A percentile compares a stretch with the other conserved stretches of the same genome.
These are phyloP conservation scores for Backusella luteola DNA, from an alignment of 192 early-diverging fungal genomes.

Conservation along the genomic window DNA sequence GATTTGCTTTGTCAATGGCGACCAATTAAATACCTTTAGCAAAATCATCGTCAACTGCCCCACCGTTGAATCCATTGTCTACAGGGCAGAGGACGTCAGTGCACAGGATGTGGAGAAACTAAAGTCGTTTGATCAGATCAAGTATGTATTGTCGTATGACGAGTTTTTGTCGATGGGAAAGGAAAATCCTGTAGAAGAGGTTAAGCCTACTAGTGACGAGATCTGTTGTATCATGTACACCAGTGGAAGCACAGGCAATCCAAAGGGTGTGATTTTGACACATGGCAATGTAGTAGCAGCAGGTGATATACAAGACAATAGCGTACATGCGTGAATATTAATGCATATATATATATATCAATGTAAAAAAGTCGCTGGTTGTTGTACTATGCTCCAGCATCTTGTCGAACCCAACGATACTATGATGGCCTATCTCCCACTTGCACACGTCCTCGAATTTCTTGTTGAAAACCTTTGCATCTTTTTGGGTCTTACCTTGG, in stretches of 20 bases:
- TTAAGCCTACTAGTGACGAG: slow-evolving; percentile 68
- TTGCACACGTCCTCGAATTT: slow-evolving; percentile 73
- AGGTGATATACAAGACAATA: slow-evolving; percentile 34
- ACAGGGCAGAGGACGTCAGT: slow-evolving; percentile 61
- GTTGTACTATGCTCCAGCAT: slow-evolving; percentile 48
- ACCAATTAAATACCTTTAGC: slow-evolving; percentile 61
- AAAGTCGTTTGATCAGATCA: slow-evolving; percentile 42
- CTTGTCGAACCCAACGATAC: slow-evolving; percentile 53
- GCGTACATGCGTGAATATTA: background rate
- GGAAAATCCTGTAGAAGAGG: slow-evolving; percentile 56
- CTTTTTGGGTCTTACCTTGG: slow-evolving; percentile 45
- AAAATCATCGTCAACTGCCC: slow-evolving; percentile 58
- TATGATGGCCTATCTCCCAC: slow-evolving; percentile 79
- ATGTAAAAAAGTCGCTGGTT: slow-evolving; percentile 51
- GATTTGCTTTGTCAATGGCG: slow-evolving; percentile 70
- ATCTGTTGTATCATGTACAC: slow-evolving; percentile 87
- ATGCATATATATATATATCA: slow-evolving; percentile 9
- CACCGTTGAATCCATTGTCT: slow-evolving; percentile 62
- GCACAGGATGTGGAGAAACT: slow-evolving; percentile 47
- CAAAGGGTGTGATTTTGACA: slow-evolving; percentile 87
- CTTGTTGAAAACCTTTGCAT: slow-evolving; percentile 43
- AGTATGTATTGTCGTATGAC: slow-evolving; percentile 63
- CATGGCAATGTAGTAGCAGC: slow-evolving; percentile 84
- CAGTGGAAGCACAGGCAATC: slow-evolving; percentile 86
- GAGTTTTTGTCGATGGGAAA: slow-evolving; percentile 63